These are phyloP conservation scores for Ceratocystis harringtonii DNA, from an alignment of 2,329 filamentous ascomycete genomes.

Conservation along the genomic window DNA sequence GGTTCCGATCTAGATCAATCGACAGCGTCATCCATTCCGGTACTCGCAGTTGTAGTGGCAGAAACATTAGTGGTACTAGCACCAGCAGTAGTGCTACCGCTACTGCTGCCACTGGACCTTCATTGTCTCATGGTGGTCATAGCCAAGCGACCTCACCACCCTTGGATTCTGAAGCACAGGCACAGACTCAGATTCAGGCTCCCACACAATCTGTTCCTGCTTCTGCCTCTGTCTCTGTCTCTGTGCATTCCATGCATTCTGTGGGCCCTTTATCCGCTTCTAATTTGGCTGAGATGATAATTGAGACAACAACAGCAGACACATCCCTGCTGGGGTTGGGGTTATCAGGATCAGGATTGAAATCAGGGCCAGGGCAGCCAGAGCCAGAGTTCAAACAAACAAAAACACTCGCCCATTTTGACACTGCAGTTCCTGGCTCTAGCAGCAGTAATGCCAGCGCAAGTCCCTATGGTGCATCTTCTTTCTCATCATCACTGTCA, in stretches of 20 bases:
- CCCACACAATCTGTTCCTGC: background rate
- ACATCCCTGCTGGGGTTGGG: background rate
- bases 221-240: conserved; percentile 7
- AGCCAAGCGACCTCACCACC: background rate
- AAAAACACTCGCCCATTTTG: background rate
- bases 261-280: conserved; percentile 7
- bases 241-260: background rate
- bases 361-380: background rate
- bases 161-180: background rate
- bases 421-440: background rate
- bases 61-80: too few species aligned
- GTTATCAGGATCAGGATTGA: background rate
- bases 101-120: too few species aligned
- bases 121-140: background rate
- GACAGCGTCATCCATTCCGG: too few species aligned
- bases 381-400: background rate
- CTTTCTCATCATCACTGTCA: background rate
- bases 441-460: background rate
- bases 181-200: background rate
- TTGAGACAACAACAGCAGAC: background rate
- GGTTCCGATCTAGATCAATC: too few species aligned
- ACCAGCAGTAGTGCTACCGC: too few species aligned
- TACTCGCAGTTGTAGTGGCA: too few species aligned
- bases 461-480: too few species aligned
- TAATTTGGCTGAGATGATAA: conserved; percentile 4